Evolutionary conservation across 108 stramenopile species (phyloP).

Genomic region (Nitzschia putrida): DNA sequence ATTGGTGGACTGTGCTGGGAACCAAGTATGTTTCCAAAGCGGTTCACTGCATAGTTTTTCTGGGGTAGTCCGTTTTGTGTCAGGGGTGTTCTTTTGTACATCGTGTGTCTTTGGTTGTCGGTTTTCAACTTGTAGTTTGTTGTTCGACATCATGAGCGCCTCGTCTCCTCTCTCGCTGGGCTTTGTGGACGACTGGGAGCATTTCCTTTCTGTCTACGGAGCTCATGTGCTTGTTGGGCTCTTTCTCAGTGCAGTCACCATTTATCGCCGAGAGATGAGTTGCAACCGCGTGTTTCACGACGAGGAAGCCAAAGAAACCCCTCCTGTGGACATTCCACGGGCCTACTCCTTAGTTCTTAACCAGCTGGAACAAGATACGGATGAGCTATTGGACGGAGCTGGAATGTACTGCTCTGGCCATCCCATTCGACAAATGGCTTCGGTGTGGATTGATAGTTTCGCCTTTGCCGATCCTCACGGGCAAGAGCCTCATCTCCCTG

Average conservation of each 20-base stretch:
- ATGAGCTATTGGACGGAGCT: conserved; percentile 66
- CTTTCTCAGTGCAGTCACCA: conserved; percentile 58
- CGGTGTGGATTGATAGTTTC: conserved; percentile 24
- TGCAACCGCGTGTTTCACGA: conserved; percentile 78
- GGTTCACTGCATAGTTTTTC: no score
- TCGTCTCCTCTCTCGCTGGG: conserved; percentile 1
- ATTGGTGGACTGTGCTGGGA: no score
- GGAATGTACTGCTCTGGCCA: conserved; percentile 44
- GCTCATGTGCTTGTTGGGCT: conserved; percentile 22
- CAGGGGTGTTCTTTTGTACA: no score
- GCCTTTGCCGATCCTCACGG: conserved; percentile 8
- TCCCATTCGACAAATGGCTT: conserved; percentile 23
- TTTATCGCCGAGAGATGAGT: conserved; percentile 79
- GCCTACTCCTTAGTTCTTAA: conserved; percentile 7
- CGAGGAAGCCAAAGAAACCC: conserved; percentile 31
- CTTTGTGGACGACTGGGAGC: conserved; percentile 26
- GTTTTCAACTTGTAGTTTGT: no score
- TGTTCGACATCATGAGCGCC: no score
- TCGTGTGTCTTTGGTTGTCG: no score
- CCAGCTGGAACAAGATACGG: conserved; percentile 48
- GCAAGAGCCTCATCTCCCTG: neutral
- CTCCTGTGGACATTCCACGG: neutral
- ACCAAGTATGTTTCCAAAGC: no score
- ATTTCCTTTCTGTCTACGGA: conserved; percentile 29
- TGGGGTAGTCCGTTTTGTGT: no score